Conservation (phyloP, 177 flowering plant genomes). For the Telopea speciosissima region DNA sequence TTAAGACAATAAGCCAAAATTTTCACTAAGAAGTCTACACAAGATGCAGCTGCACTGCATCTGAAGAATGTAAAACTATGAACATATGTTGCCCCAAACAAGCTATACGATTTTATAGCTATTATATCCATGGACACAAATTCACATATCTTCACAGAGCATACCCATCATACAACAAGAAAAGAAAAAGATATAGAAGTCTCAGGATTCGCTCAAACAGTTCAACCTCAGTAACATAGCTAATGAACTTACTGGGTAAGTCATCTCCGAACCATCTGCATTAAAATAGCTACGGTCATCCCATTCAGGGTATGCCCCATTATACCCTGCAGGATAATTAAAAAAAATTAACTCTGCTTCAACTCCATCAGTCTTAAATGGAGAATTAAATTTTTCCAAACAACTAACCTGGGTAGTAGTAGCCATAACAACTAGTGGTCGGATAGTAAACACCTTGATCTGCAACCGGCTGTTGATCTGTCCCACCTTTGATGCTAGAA, state of each 20-base stretch:
- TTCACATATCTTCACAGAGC: too few relatives aligned
- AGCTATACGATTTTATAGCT: background rate
- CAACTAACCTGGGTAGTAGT: slow-evolving; percentile 48
- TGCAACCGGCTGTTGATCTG: slow-evolving; percentile 26
- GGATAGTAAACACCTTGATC: slow-evolving; percentile 34
- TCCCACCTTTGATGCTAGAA: slow-evolving; percentile 25
- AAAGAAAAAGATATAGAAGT: background rate
- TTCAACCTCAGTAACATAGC: background rate
- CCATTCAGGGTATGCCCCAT: slow-evolving; percentile 29
- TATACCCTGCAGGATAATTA: slow-evolving; percentile 33
- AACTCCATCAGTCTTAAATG: background rate
- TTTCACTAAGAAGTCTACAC: background rate
- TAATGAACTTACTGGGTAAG: slow-evolving; percentile 33
- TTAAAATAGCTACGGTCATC: slow-evolving; percentile 29
- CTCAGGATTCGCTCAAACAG: background rate
- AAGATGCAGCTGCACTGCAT: background rate
- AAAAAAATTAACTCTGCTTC: background rate
- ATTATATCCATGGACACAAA: background rate
- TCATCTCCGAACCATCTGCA: slow-evolving; percentile 24
- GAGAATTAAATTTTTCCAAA: background rate
- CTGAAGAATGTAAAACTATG: background rate
- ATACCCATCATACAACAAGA: too few relatives aligned
- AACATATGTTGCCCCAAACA: background rate
- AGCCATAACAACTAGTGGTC: slow-evolving; percentile 38
- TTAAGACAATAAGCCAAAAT: background rate